Percentiles rank a stretch among this genome's conserved stretches.
phyloP scores from a whole-genome alignment of 345 rosid genomes.

The Murraya koenigii region DNA sequence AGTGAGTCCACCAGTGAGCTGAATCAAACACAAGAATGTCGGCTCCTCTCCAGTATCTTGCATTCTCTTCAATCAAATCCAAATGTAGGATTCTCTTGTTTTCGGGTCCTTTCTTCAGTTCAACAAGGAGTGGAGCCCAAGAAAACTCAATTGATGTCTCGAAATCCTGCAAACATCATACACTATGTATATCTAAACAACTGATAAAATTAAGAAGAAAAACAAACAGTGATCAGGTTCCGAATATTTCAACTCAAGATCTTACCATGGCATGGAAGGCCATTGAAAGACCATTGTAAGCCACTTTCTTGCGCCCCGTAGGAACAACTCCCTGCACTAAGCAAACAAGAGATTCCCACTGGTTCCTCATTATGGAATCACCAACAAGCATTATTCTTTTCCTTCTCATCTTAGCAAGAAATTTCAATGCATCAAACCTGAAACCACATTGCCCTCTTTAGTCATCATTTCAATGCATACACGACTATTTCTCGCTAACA shows the following conservation, averaged over 20 bases:
- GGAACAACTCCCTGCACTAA: constrained; percentile 87
- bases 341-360: constrained; percentile 96
- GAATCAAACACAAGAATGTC: constrained; percentile 90
- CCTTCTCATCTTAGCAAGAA: constrained; percentile 76
- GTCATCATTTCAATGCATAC: background rate
- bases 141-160: constrained; percentile 77
- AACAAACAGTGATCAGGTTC: too few relatives aligned
- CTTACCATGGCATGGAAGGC: constrained; percentile 81
- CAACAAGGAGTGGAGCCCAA: constrained; percentile 97
- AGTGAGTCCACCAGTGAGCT: constrained; percentile 99
- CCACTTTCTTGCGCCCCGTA: constrained; percentile 55
- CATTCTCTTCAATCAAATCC: constrained; percentile 88
- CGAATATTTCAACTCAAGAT: background rate
- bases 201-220: background rate
- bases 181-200: background rate
- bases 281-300: constrained; percentile 81
- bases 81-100: constrained; percentile 70
- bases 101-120: constrained; percentile 52
- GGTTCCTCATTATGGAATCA: constrained; percentile 97
- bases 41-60: constrained; percentile 82
- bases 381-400: constrained; percentile 91
- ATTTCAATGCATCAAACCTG: constrained; percentile 85
- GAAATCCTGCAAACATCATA: constrained; percentile 51
- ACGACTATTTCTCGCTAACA: background rate
- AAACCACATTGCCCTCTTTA: background rate